Base-by-base conservation (phyloP, 305 asterid species). In the Fraxinus angustifolia region DNA sequence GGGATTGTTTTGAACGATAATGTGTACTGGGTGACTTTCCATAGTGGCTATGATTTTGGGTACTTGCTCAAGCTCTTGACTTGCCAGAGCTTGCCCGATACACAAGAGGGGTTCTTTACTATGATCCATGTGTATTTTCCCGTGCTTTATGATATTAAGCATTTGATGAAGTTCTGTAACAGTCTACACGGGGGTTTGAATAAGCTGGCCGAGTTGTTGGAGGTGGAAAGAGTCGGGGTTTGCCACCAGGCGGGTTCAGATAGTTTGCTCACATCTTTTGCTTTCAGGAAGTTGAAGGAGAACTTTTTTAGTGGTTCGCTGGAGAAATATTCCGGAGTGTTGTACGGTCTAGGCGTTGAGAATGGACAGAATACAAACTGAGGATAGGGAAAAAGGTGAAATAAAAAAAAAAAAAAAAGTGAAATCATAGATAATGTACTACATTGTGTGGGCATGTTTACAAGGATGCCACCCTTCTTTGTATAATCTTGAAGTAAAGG, bases 231-330 rank as follows among this genome's bases (percentile, higher is more conserved):
- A 65, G 73, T 65, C 3, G 73, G 73, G 35, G 35, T 65, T 8
- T 8, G 73, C 73, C 73, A 65, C n/a, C 73, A 65, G 73, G 73
- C 73, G 35, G 73, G 73, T 8, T 65, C 73, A 8, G 73, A 65
- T 65, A 65, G 73, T 26, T 65, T 65, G 73, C 73, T 65, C 73
- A 65, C 35, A 23, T 23, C 35, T 8, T 65, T 23, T 26, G 12
- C 73, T 2, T 65, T 65, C 35, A 26, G 17, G 35, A 65, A 65
- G 73, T 26, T 65, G 73, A 23, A 65, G 17, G 73, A 65, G 34
- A 65, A 10, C 73, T 65, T 65, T 26, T 26, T 65, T 65, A 8
- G 34, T 26, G 35, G 73, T 65, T 65, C 73, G 0, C 73, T 65
- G 35, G 73, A 65, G n/a, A 65, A 65, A 14, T 65, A 65, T 11